Evolutionary conservation across 768 basidiomycete genomes (phyloP).

Genomic region (Mycena vulgaris): DNA sequence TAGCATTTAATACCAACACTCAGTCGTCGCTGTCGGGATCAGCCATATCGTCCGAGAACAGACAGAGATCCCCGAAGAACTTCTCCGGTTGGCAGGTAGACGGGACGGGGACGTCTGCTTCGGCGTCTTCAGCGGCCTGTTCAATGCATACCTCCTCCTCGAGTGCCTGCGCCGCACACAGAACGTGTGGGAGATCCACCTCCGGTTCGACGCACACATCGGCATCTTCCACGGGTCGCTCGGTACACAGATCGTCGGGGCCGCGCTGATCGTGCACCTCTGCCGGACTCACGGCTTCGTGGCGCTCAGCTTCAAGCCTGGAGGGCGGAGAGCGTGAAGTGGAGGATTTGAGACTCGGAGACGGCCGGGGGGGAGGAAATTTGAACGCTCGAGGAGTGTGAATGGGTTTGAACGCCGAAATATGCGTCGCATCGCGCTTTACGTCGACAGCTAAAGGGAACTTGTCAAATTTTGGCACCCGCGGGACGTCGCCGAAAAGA

Average conservation of each 20-base stretch:
- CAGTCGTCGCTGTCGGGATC: constrained; percentile 26
- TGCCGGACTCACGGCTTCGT: too few species aligned
- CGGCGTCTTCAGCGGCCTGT: background rate
- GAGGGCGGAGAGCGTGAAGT: background rate
- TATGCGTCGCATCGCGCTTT: background rate
- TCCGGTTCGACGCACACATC: background rate
- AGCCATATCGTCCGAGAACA: constrained; percentile 26
- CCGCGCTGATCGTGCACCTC: background rate
- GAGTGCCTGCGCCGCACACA: background rate
- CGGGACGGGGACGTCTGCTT: background rate
- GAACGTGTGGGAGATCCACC: background rate
- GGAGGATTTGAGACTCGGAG: background rate
- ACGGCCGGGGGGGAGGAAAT: background rate
- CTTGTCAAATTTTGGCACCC: constrained; percentile 13
- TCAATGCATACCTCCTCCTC: background rate
- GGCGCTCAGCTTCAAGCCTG: too few species aligned
- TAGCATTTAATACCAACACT: background rate
- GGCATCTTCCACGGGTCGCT: background rate
- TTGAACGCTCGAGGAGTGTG: background rate
- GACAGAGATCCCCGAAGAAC: constrained; percentile 29
- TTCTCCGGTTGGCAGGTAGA: background rate
- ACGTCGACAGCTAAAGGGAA: background rate
- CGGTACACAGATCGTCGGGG: background rate
- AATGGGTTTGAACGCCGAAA: background rate
- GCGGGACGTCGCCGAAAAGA: background rate